These are phyloP conservation scores for Xylaria sp. DNA, from an alignment of 495 filamentous ascomycete species.

Conservation along the genomic window DNA sequence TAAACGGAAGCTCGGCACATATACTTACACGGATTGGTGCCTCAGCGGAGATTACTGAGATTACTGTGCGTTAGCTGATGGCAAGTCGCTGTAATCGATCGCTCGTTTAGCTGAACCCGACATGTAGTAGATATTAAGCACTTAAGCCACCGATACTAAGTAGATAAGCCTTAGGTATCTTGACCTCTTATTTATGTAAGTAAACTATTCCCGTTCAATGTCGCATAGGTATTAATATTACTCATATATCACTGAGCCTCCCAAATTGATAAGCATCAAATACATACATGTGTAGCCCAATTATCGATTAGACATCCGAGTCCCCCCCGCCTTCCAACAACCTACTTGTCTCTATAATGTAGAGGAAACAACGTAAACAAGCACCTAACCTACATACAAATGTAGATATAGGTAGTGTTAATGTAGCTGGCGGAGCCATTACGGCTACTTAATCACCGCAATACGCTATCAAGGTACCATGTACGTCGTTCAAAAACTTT, in stretches of 20 bases:
- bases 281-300: not conserved
- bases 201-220: not conserved
- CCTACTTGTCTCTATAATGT: not conserved
- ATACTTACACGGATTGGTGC: not conserved
- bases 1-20: not conserved
- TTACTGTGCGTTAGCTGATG: not conserved
- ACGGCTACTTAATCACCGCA: too few relatives aligned
- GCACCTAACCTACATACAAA: not conserved
- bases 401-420: not conserved
- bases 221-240: not conserved
- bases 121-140: not conserved
- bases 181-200: not conserved
- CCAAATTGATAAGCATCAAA: not conserved
- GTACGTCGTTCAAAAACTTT: not conserved
- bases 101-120: not conserved
- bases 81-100: not conserved
- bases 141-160: not conserved
- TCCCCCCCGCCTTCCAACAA: too few relatives aligned
- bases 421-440: not conserved
- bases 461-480: not conserved
- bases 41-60: slow-evolving; percentile 9
- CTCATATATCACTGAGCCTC: not conserved
- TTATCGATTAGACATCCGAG: not conserved
- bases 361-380: not conserved
- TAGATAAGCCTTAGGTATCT: not conserved